A percentile compares a stretch with the other conserved stretches of the same genome.
Conservation (phyloP, 495 filamentous ascomycete species). For the Penicillium simplicissimum region DNA sequence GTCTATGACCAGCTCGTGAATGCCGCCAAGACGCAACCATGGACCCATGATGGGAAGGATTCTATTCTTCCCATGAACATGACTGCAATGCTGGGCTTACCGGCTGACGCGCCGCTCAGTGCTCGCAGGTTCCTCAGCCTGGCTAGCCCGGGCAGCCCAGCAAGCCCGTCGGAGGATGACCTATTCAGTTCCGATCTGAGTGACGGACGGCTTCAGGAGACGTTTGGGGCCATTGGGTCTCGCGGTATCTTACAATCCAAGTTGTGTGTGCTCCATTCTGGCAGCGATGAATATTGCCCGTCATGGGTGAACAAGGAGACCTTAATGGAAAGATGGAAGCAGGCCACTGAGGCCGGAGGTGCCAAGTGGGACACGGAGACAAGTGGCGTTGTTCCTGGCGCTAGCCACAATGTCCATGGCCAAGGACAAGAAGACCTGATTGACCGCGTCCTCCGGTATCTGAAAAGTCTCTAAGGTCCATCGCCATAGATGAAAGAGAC, state of each 20-base stretch:
- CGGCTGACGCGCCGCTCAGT: slow-evolving; percentile 55
- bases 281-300: slow-evolving; percentile 71
- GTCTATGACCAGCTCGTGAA: slow-evolving; percentile 53
- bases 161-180: slow-evolving; percentile 73
- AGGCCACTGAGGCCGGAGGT: slow-evolving; percentile 55
- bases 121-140: slow-evolving; percentile 65
- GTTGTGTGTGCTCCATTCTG: slow-evolving; percentile 63
- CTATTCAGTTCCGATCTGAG: slow-evolving; percentile 80
- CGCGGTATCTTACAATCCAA: slow-evolving; percentile 53
- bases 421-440: slow-evolving; percentile 53
- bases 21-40: slow-evolving; percentile 46
- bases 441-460: slow-evolving; percentile 55
- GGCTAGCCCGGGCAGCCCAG: slow-evolving; percentile 52
- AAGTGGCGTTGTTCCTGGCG: slow-evolving; percentile 59
- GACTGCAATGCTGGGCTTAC: slow-evolving; percentile 48
- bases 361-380: slow-evolving; percentile 52
- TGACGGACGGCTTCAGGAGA: slow-evolving; percentile 56
- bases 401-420: slow-evolving; percentile 60
- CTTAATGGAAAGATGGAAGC: slow-evolving; percentile 65
- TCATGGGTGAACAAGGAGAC: slow-evolving; percentile 59
- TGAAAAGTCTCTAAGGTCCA: slow-evolving; percentile 44
- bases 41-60: slow-evolving; percentile 48
- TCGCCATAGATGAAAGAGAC: neutral
- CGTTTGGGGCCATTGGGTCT: slow-evolving; percentile 64
- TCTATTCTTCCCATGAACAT: slow-evolving; percentile 58